Evolutionary conservation across 306 rosid species (phyloP).

Genomic region (Pterocarpus santalinus): DNA sequence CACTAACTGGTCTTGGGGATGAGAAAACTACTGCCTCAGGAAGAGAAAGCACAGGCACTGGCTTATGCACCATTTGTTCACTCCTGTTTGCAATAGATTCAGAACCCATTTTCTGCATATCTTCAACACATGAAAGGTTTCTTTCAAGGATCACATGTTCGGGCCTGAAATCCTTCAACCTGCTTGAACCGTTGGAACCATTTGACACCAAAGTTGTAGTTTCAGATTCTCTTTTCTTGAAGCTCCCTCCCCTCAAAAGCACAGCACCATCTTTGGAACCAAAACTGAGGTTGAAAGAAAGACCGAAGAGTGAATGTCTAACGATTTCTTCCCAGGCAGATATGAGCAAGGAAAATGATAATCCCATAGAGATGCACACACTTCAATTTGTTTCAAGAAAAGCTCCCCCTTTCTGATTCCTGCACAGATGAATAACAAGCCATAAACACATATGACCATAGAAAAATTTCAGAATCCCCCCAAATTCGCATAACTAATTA

Average conservation of each 20-base stretch:
- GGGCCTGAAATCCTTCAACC: conserved; percentile 68
- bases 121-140: conserved; percentile 53
- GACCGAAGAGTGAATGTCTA: conserved; percentile 46
- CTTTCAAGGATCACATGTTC: conserved; percentile 63
- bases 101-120: conserved; percentile 30
- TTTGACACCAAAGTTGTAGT: conserved; percentile 9
- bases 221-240: conserved; percentile 65
- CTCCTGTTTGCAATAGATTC: conserved; percentile 24
- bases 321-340: conserved; percentile 71
- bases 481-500: neutral
- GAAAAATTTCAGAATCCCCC: neutral
- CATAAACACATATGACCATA: neutral
- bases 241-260: conserved; percentile 65
- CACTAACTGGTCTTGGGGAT: conserved; percentile 78
- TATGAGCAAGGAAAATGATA: conserved; percentile 62
- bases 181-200: conserved; percentile 47
- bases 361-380: conserved; percentile 60
- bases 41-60: conserved; percentile 70
- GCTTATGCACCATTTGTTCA: conserved; percentile 53
- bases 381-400: conserved; percentile 23
- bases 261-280: conserved; percentile 57
- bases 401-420: neutral
- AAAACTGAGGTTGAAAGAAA: conserved; percentile 47
- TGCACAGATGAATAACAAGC: conserved; percentile 15
- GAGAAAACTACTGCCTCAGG: conserved; percentile 63